Percentiles rank a stretch among this genome's conserved stretches.
Conservation (phyloP, 495 filamentous ascomycete species). For the Neurospora intermedia region DNA sequence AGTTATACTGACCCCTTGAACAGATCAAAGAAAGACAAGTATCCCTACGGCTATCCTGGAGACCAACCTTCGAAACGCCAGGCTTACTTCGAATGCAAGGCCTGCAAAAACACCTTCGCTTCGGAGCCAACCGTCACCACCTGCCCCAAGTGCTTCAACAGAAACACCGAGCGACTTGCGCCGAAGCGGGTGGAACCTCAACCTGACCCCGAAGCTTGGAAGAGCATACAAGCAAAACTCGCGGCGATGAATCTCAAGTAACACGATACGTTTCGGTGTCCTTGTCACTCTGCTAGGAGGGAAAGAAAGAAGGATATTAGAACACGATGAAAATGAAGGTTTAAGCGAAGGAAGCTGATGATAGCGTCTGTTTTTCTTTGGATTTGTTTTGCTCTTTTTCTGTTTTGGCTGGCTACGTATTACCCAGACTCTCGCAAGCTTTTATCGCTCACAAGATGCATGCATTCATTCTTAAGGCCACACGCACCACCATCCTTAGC, state of each 20-base stretch:
- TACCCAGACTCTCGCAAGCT: background rate
- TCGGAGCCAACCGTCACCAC: slow-evolving; percentile 26
- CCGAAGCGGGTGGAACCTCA: slow-evolving; percentile 51
- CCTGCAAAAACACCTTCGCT: slow-evolving; percentile 48
- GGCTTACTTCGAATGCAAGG: slow-evolving; percentile 50
- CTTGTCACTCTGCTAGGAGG: background rate
- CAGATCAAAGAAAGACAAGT: slow-evolving; percentile 61
- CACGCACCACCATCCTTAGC: background rate
- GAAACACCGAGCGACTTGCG: slow-evolving; percentile 38
- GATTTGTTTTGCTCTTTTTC: background rate
- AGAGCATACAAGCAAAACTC: slow-evolving; percentile 51
- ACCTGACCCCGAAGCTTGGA: slow-evolving; percentile 54
- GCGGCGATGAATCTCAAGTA: slow-evolving; percentile 31
- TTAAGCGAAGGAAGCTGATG: background rate
- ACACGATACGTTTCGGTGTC: background rate
- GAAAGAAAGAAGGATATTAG: background rate
- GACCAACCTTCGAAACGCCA: slow-evolving; percentile 43
- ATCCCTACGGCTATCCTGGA: slow-evolving; percentile 68
- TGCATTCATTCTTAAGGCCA: background rate
- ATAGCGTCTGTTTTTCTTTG: background rate
- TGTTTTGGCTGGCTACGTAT: background rate
- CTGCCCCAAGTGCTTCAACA: slow-evolving; percentile 56
- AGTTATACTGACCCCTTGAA: slow-evolving; percentile 15
- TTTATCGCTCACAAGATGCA: background rate
- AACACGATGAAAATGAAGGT: background rate